Evolutionary conservation across 2,329 filamentous ascomycete species (phyloP).

Genomic region (Trichophaea hybrida): DNA sequence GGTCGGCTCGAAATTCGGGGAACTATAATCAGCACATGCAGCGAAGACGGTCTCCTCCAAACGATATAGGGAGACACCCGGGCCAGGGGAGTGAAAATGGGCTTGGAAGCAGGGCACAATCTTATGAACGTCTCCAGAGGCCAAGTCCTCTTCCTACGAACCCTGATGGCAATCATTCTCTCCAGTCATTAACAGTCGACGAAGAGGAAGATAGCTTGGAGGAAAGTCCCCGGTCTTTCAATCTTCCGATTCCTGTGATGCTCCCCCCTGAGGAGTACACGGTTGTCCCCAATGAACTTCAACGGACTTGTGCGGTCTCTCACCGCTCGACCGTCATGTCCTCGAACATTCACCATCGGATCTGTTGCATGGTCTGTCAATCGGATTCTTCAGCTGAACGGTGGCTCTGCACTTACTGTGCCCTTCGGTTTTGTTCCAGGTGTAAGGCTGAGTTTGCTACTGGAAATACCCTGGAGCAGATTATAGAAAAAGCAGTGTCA

Average conservation of each 20-base stretch:
- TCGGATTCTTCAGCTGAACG: not conserved
- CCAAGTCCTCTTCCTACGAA: not conserved
- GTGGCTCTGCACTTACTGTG: constrained; percentile 3
- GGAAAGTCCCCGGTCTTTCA: not conserved
- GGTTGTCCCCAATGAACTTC: not conserved
- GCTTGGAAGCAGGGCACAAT: too few species aligned
- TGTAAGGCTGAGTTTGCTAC: constrained; percentile 3
- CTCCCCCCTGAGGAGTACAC: not conserved
- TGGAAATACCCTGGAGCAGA: not conserved
- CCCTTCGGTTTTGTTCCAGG: constrained; percentile 3
- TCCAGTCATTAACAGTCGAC: not conserved
- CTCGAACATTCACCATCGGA: constrained; percentile 4
- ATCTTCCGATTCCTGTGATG: constrained; percentile 5
- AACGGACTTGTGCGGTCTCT: not conserved
- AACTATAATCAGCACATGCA: not conserved
- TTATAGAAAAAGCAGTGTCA: not conserved
- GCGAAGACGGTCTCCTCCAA: too few species aligned
- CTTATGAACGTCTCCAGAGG: not conserved
- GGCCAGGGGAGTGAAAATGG: too few species aligned
- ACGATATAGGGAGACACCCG: too few species aligned
- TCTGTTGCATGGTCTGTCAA: constrained; percentile 5
- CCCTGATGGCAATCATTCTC: not conserved
- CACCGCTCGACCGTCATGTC: not conserved
- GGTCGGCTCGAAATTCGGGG: not conserved
- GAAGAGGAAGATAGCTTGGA: not conserved